Conservation (phyloP, 306 rosid species). For the Vigna unguiculata region DNA sequence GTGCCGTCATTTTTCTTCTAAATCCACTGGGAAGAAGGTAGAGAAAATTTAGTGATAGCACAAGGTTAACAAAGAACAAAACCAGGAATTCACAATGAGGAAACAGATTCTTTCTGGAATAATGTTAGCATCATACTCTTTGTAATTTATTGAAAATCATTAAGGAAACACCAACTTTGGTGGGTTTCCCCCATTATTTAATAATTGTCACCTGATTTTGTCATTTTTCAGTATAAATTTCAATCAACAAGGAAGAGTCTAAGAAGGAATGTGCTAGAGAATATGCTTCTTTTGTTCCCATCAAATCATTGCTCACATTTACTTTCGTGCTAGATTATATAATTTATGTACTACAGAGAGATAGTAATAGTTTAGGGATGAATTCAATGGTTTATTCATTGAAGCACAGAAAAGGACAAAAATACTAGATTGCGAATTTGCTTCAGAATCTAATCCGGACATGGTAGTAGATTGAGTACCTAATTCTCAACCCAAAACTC, state of each 20-base stretch:
- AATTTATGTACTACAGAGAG: too few species aligned
- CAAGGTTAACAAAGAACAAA: constrained; percentile 9
- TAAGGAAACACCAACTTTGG: too few species aligned
- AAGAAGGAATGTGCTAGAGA: too few species aligned
- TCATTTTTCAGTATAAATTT: too few species aligned
- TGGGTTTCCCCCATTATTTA: too few species aligned
- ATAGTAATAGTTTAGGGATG: background rate
- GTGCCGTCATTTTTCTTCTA: background rate
- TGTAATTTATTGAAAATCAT: too few species aligned
- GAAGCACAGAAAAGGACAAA: background rate
- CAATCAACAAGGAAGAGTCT: too few species aligned
- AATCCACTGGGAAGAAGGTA: background rate
- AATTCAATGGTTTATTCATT: background rate
- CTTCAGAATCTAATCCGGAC: too few species aligned
- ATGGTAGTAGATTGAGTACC: background rate
- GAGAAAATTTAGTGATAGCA: constrained; percentile 23
- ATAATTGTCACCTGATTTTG: too few species aligned
- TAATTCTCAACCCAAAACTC: background rate
- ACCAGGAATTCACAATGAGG: constrained; percentile 6
- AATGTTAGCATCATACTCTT: too few species aligned
- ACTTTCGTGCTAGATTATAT: too few species aligned
- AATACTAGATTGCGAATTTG: background rate
- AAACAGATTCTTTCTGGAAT: background rate
- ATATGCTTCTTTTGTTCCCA: too few species aligned
- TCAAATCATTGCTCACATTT: background rate